A percentile compares a stretch with the other conserved stretches of the same genome.
These are phyloP conservation scores for Phlyctochytrium planicorne DNA, from an alignment of 192 early-diverging fungal genomes.

Conservation along the genomic window DNA sequence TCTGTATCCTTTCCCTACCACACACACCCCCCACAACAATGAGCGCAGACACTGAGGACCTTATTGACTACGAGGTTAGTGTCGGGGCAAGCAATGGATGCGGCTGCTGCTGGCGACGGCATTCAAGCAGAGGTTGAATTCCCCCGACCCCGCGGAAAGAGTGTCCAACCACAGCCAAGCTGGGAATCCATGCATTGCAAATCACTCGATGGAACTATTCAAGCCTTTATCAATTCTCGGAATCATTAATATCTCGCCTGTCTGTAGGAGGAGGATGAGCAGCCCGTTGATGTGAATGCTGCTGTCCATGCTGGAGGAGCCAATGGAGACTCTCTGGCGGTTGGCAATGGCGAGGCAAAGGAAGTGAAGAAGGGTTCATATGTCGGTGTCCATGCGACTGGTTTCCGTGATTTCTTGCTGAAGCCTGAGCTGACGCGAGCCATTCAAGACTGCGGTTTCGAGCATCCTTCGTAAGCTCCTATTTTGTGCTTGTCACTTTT, in stretches of 20 bases:
- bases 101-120: too few relatives aligned
- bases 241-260: neutral
- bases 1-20: too few relatives aligned
- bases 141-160: neutral
- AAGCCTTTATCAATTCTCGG: neutral
- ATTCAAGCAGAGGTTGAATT: neutral
- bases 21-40: neutral
- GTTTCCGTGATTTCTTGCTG: slow-evolving; percentile 96
- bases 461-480: slow-evolving; percentile 94
- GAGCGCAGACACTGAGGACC: slow-evolving; percentile 68
- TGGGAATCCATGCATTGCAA: too few relatives aligned
- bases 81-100: too few relatives aligned
- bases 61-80: slow-evolving; percentile 88
- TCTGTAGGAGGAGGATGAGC: slow-evolving; percentile 79
- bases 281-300: slow-evolving; percentile 53
- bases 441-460: slow-evolving; percentile 98
- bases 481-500: slow-evolving; percentile 5
- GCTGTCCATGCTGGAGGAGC: slow-evolving; percentile 48
- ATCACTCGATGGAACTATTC: too few relatives aligned
- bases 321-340: slow-evolving; percentile 34
- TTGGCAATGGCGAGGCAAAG: slow-evolving; percentile 59
- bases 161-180: too few relatives aligned
- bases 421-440: slow-evolving; percentile 94
- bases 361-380: slow-evolving; percentile 97
- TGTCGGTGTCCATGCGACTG: slow-evolving; percentile 97